phyloP scores from a whole-genome alignment of 805 yeast species.

The Wickerhamiella hasegawae region DNA sequence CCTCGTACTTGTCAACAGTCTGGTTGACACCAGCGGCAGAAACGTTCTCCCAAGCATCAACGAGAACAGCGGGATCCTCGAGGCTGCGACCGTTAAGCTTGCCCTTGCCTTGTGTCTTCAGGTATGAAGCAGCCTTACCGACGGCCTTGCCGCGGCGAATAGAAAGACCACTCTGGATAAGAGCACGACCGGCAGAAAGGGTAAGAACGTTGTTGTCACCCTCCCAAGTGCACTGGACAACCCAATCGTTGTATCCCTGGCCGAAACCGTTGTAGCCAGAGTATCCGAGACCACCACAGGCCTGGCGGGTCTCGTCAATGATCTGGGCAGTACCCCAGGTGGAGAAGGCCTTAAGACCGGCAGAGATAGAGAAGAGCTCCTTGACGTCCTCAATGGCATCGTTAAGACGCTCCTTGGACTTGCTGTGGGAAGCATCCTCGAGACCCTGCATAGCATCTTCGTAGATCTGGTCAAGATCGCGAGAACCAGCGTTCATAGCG shows the following conservation, averaged over 20 bases:
- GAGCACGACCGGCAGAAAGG: conserved; percentile 68
- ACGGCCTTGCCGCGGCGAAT: conserved; percentile 29
- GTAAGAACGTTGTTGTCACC: conserved; percentile 87
- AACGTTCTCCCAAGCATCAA: conserved; percentile 25
- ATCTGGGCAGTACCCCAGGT: conserved; percentile 73
- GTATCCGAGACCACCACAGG: conserved; percentile 95
- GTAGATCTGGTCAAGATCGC: conserved; percentile 40
- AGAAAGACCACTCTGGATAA: conserved; percentile 34
- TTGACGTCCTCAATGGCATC: conserved; percentile 44
- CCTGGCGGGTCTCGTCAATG: conserved; percentile 81
- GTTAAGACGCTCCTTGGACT: conserved; percentile 31
- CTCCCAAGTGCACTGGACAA: conserved; percentile 98
- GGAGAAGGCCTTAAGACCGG: conserved; percentile 73
- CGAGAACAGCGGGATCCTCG: conserved; percentile 16
- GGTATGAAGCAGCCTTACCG: conserved; percentile 25
- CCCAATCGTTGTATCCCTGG: conserved; percentile 80
- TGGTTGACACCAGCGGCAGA: conserved; percentile 20
- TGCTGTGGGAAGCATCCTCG: conserved; percentile 25
- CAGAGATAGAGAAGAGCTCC: conserved; percentile 68
- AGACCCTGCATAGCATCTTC: conserved; percentile 27
- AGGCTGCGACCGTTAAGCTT: conserved; percentile 15
- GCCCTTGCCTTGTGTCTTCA: conserved; percentile 6
- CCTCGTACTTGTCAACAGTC: conserved; percentile 20
- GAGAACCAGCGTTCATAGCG: conserved; percentile 57
- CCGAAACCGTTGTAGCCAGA: conserved; percentile 87